These are phyloP conservation scores for Saturnispora gosingensis DNA, from an alignment of 805 yeast genomes.

Conservation along the genomic window DNA sequence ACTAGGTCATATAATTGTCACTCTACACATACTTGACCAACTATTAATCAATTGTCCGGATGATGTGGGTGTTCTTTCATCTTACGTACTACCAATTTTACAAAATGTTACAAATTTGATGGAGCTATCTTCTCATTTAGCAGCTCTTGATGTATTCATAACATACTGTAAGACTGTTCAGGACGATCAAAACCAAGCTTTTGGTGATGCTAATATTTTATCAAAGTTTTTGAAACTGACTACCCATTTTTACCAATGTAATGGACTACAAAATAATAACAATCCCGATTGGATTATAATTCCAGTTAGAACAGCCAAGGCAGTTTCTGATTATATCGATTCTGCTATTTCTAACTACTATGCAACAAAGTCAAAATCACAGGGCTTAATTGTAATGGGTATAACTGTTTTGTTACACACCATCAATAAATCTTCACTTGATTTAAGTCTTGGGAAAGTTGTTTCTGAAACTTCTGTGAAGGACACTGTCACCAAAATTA, in stretches of 20 bases:
- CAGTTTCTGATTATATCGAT: slow-evolving; percentile 26
- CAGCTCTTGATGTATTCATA: slow-evolving; percentile 29
- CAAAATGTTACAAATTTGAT: slow-evolving; percentile 38
- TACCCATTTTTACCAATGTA: slow-evolving; percentile 15
- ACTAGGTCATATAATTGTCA: slow-evolving; percentile 76
- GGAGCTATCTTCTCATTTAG: slow-evolving; percentile 55
- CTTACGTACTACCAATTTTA: slow-evolving; percentile 54
- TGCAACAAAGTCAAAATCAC: neutral
- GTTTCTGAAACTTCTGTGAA: neutral
- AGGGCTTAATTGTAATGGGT: slow-evolving; percentile 22
- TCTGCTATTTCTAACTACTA: slow-evolving; percentile 14
- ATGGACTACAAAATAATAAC: slow-evolving; percentile 16
- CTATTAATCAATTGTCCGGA: slow-evolving; percentile 71
- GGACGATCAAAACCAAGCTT: slow-evolving; percentile 23
- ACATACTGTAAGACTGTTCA: slow-evolving; percentile 21
- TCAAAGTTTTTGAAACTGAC: slow-evolving; percentile 29
- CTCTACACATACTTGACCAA: slow-evolving; percentile 59
- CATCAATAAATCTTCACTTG: slow-evolving; percentile 18
- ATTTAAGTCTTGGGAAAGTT: slow-evolving; percentile 15
- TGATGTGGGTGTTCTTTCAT: slow-evolving; percentile 76
- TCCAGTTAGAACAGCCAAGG: slow-evolving; percentile 32
- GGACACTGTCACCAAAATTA: neutral
- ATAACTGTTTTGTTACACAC: slow-evolving; percentile 33
- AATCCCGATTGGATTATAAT: slow-evolving; percentile 38
- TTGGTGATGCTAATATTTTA: slow-evolving; percentile 37